Base-by-base conservation (phyloP, 805 yeast genomes). In the Sugiyamaella lignohabitans region DNA sequence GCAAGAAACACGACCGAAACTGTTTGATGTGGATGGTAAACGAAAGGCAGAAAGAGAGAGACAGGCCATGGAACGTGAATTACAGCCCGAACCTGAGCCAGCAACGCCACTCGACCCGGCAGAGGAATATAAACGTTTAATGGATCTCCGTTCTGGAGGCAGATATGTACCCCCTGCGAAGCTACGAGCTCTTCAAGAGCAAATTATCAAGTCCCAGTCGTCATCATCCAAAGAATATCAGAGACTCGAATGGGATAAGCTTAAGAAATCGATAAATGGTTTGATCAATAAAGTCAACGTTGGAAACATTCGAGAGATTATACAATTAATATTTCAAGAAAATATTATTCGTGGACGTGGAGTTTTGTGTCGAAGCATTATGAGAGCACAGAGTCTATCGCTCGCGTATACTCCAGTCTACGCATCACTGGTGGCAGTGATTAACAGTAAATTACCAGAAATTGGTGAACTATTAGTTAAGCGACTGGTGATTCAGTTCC, bases 391-490 rank as follows among this genome's bases (percentile, higher is more conserved):
- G 55, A 57, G 69, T 11, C 60, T 58, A 5, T 68, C 79, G 11
- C 38, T 62, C 16, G 53, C 67, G 0, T 66, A 61, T 49, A 71
- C 84, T 0, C 63, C 76, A 0, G 71, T 74, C 1, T 80, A 75
- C 54, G 78, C 88, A 0, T 66, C 84, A 0, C 56, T 87, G 30
- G 71, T 76, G 0, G 71, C 82, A 1, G 71, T 82, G 0, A 43
- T 87, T 8, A 83, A 84, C 61, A 73, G 84, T 3, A 77, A 82
- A 53, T 60, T 85, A 2, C 93, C 94, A 0, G 75, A 75, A 30
- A 64, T 86, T 16, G 95, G 95, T 1, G 74, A 74, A 47, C 60
- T 82, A 3, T 52, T 84, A 27, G 60, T 73, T 0, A 58, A 71
- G 5, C 68, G 93, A 50, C 62, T 82, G 22, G 66, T 83, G 1